Evolutionary conservation across 2,329 filamentous ascomycete species (phyloP), one percentile per base, ranked within the genome.

Genomic region (Arthrobotrys entomopaga): DNA sequence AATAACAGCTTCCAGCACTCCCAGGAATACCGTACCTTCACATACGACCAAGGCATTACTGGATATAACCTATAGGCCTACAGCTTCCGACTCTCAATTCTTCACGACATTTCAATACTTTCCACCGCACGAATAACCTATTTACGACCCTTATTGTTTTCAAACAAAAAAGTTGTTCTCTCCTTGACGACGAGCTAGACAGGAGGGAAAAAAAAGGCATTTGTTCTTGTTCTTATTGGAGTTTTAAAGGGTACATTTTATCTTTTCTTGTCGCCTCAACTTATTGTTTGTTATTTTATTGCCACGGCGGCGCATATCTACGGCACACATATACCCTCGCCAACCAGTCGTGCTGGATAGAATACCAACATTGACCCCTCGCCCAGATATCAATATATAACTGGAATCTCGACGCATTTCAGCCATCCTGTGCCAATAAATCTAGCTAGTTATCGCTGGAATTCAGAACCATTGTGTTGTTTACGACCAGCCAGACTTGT

Each of bases 361-460:
- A 34, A 34, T 34, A 5, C 54, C 38, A 34, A 29, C 58, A 56
- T 58, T 22, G 11, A 46, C 54, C 16, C 29, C 60, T 22, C 56
- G 53, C 63, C 52, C 65, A 43, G 49, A 49, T 74, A n/a, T n/a
- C n/a, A n/a, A n/a, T 56, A 48, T 61, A 24, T 42, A 66, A 40
- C 63, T 46, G 70, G 70, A 74, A 74, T 74, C 63, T 29, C 57
- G 19, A 43, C 58, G 70, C 70, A 74, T 74, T 74, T 74, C 70
- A 66, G 61, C 57, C 43, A 74, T 63, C 50, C 57, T 58, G 57
- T 38, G 52, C 42, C 69, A 67, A 74, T 59, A 66, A 67, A 67
- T 58, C 46, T 56, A 57, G 24, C 56, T 58, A 49, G 54, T 52
- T 40, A 20, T 22, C 50, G n/a, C 34, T 64, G 48, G 64, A 74